Evolutionary conservation across 1,139 yeast genomes (phyloP).

Genomic region (Kluyveromyces marxianus): DNA sequence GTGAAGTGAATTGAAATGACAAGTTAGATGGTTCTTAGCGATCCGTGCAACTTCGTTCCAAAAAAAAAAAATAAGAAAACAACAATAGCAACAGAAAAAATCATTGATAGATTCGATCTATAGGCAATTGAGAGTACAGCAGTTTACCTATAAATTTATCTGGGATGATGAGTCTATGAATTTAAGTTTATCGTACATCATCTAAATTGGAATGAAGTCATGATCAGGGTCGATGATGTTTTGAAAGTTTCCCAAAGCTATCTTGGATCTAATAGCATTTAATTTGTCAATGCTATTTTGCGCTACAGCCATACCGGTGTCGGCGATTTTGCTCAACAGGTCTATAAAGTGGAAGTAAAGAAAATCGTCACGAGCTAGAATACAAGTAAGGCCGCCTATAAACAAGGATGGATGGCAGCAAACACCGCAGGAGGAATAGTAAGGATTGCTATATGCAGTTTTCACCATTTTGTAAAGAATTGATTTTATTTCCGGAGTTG

Average conservation of each 20-base stretch:
- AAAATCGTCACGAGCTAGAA: not conserved
- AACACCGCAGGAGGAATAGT: not conserved
- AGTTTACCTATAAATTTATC: too few relatives aligned
- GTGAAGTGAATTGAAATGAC: too few relatives aligned
- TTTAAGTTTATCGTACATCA: too few relatives aligned
- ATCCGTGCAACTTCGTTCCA: too few relatives aligned
- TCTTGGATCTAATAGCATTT: not conserved
- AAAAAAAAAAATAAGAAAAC: too few relatives aligned
- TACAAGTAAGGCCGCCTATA: conserved; percentile 2
- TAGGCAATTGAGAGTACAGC: too few relatives aligned
- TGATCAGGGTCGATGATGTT: conserved; percentile 3
- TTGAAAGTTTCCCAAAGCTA: not conserved
- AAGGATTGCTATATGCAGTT: conserved; percentile 3
- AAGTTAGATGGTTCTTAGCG: too few relatives aligned
- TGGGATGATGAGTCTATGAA: too few relatives aligned
- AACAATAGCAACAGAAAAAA: too few relatives aligned
- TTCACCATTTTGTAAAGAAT: conserved; percentile 5
- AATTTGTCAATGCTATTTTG: conserved; percentile 2
- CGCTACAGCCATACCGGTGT: conserved; percentile 4
- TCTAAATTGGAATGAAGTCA: conserved; percentile 1
- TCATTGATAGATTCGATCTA: too few relatives aligned
- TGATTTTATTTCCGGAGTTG: conserved; percentile 1
- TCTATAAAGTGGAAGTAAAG: conserved; percentile 3
- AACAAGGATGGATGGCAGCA: conserved; percentile 4
- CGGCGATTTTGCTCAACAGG: conserved; percentile 1